phyloP scores from a whole-genome alignment of 2,329 filamentous ascomycete genomes.

The Pezicula rhizophila region DNA sequence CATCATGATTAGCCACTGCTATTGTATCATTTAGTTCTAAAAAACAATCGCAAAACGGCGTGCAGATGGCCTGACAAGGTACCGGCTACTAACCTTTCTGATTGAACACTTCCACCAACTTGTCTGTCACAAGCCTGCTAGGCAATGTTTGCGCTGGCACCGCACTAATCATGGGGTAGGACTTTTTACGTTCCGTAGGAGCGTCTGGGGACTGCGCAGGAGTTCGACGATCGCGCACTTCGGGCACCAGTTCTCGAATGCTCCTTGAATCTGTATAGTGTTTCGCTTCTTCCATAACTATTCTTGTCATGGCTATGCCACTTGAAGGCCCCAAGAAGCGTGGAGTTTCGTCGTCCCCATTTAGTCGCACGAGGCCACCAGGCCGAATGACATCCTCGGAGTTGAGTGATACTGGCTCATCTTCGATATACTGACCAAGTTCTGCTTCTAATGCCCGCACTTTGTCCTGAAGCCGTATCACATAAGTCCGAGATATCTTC shows the following conservation, averaged over 20 bases:
- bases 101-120: conserved; percentile 77
- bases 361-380: conserved; percentile 77
- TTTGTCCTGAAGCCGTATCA: conserved; percentile 83
- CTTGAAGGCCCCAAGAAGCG: conserved; percentile 91
- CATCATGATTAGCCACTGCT: conserved; percentile 9
- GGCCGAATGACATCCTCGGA: conserved; percentile 82
- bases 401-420: conserved; percentile 65
- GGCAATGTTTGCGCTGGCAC: conserved; percentile 73
- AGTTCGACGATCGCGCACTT: conserved; percentile 57
- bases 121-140: conserved; percentile 65
- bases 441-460: conserved; percentile 78
- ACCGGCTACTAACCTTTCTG: conserved; percentile 59
- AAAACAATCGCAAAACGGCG: conserved; percentile 2
- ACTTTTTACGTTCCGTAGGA: conserved; percentile 63
- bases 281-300: conserved; percentile 96
- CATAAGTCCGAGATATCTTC: conserved; percentile 85
- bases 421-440: conserved; percentile 70
- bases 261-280: conserved; percentile 85
- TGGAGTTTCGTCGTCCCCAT: conserved; percentile 76
- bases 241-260: conserved; percentile 86
- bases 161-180: conserved; percentile 85
- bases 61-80: conserved; percentile 1
- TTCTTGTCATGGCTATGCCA: conserved; percentile 87
- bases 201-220: conserved; percentile 57
- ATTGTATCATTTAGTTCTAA: conserved; percentile 11